phyloP scores from a whole-genome alignment of 768 basidiomycete genomes.

The Psilocybe cubensis region DNA sequence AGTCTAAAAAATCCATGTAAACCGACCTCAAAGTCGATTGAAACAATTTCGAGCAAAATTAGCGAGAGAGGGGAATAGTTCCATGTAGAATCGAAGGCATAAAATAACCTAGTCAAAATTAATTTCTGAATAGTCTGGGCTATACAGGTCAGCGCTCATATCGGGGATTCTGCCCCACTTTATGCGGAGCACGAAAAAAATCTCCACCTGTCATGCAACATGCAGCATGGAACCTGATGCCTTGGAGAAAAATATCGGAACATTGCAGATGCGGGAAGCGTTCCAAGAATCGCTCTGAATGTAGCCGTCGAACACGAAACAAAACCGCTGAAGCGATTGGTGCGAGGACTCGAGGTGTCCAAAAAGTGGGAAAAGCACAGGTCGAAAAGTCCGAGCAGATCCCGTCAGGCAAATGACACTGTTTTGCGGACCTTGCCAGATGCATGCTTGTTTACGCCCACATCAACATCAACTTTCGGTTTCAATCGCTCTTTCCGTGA shows the following conservation, averaged over 20 bases:
- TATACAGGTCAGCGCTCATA: not conserved
- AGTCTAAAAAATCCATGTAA: too few species aligned
- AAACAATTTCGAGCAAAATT: too few species aligned
- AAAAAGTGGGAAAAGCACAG: not conserved
- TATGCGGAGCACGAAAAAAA: not conserved
- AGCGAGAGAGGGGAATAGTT: too few species aligned
- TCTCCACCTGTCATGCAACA: not conserved
- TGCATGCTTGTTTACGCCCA: not conserved
- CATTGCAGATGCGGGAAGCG: not conserved
- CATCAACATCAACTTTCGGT: not conserved
- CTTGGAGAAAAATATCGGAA: not conserved
- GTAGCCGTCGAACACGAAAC: not conserved
- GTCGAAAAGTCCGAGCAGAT: not conserved
- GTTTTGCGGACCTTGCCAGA: constrained; percentile 1
- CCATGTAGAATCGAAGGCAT: too few species aligned
- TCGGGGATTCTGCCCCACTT: not conserved
- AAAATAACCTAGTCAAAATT: not conserved
- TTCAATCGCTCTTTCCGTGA: constrained; percentile 12
- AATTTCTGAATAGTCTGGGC: too few species aligned
- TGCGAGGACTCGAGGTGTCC: not conserved
- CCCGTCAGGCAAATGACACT: constrained; percentile 6
- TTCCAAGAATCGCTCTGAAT: too few species aligned
- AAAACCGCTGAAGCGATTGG: not conserved
- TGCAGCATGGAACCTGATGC: not conserved
- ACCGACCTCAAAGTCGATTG: too few species aligned